These are phyloP conservation scores for Thermothielavioides terrestris DNA, from an alignment of 495 filamentous ascomycete genomes.

Conservation along the genomic window DNA sequence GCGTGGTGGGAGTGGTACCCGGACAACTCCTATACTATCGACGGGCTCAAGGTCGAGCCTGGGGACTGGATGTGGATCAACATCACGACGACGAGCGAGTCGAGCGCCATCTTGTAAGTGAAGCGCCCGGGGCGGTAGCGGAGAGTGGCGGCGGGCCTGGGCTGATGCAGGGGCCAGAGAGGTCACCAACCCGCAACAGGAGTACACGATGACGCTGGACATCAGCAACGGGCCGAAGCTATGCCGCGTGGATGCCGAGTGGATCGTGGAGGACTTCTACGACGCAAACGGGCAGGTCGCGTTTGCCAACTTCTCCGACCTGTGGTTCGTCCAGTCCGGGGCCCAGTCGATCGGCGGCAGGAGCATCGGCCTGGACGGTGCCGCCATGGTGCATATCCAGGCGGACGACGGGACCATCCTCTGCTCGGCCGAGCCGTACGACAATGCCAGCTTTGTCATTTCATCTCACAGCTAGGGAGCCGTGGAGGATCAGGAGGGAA, in stretches of 20 bases:
- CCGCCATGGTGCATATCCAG: slow-evolving; percentile 22
- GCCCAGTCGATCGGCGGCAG: slow-evolving; percentile 17
- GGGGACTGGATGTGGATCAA: slow-evolving; percentile 48
- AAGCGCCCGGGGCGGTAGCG: background rate
- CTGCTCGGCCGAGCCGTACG: slow-evolving; percentile 20
- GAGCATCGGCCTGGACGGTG: slow-evolving; percentile 18
- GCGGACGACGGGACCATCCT: slow-evolving; percentile 10
- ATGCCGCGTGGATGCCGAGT: slow-evolving; percentile 28
- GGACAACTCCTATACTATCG: slow-evolving; percentile 43
- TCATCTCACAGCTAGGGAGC: background rate
- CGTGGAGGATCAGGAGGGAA: background rate
- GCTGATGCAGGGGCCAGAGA: slow-evolving; percentile 15
- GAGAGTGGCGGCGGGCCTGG: background rate
- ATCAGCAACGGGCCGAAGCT: slow-evolving; percentile 27
- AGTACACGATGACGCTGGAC: slow-evolving; percentile 39
- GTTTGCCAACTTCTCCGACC: slow-evolving; percentile 27
- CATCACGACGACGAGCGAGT: slow-evolving; percentile 37
- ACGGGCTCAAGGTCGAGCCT: slow-evolving; percentile 37
- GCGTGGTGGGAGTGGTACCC: slow-evolving; percentile 64
- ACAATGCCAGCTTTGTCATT: slow-evolving; percentile 19
- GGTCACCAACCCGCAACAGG: slow-evolving; percentile 44
- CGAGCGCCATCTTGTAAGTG: slow-evolving; percentile 34
- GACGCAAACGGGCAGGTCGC: slow-evolving; percentile 18
- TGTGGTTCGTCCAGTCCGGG: slow-evolving; percentile 28
- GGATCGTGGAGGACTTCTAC: slow-evolving; percentile 35